These are phyloP conservation scores for Xylariaceae sp. DNA, from an alignment of 2,329 filamentous ascomycete genomes.

Conservation along the genomic window DNA sequence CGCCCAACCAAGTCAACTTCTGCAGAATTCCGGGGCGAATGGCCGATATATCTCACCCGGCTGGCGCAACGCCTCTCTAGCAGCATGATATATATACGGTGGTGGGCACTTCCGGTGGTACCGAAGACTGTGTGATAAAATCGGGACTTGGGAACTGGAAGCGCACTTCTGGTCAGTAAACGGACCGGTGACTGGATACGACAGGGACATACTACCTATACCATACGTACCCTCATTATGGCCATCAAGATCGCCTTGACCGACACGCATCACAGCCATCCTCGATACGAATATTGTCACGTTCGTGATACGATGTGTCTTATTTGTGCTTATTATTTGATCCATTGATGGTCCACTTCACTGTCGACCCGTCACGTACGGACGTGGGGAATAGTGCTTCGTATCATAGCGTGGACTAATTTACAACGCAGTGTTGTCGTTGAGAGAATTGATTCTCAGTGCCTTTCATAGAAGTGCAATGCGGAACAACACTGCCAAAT, in stretches of 20 bases:
- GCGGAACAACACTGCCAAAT: slow-evolving; percentile 19
- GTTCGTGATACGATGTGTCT: neutral
- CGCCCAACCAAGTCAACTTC: slow-evolving; percentile 5
- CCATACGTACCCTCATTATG: neutral
- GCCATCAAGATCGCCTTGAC: neutral
- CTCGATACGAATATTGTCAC: neutral
- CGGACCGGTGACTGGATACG: neutral
- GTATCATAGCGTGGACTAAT: slow-evolving; percentile 22
- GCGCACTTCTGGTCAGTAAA: neutral
- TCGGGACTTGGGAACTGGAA: neutral
- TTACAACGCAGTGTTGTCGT: slow-evolving; percentile 28
- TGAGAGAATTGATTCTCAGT: slow-evolving; percentile 17
- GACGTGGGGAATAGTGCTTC: slow-evolving; percentile 7
- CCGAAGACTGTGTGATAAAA: neutral
- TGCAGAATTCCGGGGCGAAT: slow-evolving; percentile 3
- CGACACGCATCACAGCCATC: neutral
- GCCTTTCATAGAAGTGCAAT: slow-evolving; percentile 15
- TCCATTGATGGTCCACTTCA: neutral
- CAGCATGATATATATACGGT: neutral
- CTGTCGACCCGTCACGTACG: slow-evolving; percentile 3
- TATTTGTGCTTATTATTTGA: neutral
- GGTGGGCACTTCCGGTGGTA: neutral
- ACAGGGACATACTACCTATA: neutral
- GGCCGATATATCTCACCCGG: neutral
- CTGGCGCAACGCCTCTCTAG: neutral